phyloP scores from a whole-genome alignment of 2,329 filamentous ascomycete genomes.

The Calonectria multiphialidica region DNA sequence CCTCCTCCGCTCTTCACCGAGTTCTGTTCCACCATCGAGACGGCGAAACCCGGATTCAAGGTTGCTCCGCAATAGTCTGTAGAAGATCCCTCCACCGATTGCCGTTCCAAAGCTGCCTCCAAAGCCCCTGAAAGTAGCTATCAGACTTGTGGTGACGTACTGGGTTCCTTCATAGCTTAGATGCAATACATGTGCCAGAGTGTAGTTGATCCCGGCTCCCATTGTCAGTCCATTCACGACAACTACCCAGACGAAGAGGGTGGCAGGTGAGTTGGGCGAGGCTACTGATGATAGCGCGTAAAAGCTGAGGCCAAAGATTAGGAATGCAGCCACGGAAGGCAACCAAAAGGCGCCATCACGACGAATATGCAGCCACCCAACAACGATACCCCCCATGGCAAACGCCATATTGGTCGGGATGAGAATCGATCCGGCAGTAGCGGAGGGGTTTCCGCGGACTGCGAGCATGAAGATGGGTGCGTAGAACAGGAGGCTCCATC shows the following conservation, averaged over 20 bases:
- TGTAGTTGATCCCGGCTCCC: conserved; percentile 83
- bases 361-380: conserved; percentile 82
- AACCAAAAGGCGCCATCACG: conserved; percentile 80
- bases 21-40: conserved; percentile 54
- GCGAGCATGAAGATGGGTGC: conserved; percentile 84
- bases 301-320: conserved; percentile 72
- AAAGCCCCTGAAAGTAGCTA: conserved; percentile 85
- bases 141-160: conserved; percentile 80
- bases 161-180: conserved; percentile 75
- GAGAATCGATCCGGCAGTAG: conserved; percentile 79
- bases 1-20: conserved; percentile 49
- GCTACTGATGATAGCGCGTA: conserved; percentile 67
- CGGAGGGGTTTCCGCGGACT: conserved; percentile 77
- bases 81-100: conserved; percentile 82
- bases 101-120: conserved; percentile 85
- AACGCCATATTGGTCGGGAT: conserved; percentile 88
- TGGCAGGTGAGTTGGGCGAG: conserved; percentile 62
- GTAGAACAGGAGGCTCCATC: conserved; percentile 87
- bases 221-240: conserved; percentile 80
- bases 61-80: conserved; percentile 67
- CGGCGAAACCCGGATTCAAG: conserved; percentile 69
- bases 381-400: conserved; percentile 77
- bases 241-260: conserved; percentile 69
- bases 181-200: conserved; percentile 83
- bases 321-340: conserved; percentile 70